phyloP scores from a whole-genome alignment of 202 grass and related monocot genomes.

The Schoenoplectus tabernaemontani region DNA sequence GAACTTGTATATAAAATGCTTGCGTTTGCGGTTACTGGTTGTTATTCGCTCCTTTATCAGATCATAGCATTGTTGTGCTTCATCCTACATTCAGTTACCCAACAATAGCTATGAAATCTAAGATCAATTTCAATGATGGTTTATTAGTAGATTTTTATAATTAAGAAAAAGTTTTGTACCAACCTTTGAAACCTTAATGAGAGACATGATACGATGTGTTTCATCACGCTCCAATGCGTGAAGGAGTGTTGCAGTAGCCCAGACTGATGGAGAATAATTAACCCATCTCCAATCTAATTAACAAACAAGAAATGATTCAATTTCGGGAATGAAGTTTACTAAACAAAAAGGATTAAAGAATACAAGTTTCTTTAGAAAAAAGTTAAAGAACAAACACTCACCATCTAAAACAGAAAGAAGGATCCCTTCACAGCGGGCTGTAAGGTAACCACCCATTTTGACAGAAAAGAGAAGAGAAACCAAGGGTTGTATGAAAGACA shows the following conservation, averaged over 20 bases:
- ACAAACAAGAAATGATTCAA: not conserved
- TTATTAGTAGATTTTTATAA: not conserved
- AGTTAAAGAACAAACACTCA: slow-evolving; percentile 19
- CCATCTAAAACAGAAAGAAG: slow-evolving; percentile 55
- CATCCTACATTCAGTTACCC: not conserved
- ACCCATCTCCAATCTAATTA: slow-evolving; percentile 25
- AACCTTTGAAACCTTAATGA: slow-evolving; percentile 22
- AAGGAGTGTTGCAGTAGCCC: slow-evolving; percentile 11
- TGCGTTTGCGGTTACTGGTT: slow-evolving; percentile 1
- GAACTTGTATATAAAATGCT: not conserved
- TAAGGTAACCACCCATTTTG: not conserved
- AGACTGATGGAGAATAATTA: slow-evolving; percentile 18
- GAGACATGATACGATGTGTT: slow-evolving; percentile 2
- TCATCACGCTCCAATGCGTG: slow-evolving; percentile 5
- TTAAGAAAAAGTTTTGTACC: not conserved
- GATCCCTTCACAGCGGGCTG: slow-evolving; percentile 34
- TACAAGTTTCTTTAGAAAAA: not conserved
- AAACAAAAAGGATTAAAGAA: not conserved
- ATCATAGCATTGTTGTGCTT: slow-evolving; percentile 16
- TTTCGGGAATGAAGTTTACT: not conserved
- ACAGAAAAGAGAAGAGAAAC: slow-evolving; percentile 20
- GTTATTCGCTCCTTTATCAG: slow-evolving; percentile 1
- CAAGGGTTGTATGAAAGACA: slow-evolving; percentile 62
- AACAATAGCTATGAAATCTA: not conserved
- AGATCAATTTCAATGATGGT: not conserved